A percentile compares a stretch with the other conserved stretches of the same genome.
phyloP scores from a whole-genome alignment of 208 protist species.

The Crithidia sp. region DNA sequence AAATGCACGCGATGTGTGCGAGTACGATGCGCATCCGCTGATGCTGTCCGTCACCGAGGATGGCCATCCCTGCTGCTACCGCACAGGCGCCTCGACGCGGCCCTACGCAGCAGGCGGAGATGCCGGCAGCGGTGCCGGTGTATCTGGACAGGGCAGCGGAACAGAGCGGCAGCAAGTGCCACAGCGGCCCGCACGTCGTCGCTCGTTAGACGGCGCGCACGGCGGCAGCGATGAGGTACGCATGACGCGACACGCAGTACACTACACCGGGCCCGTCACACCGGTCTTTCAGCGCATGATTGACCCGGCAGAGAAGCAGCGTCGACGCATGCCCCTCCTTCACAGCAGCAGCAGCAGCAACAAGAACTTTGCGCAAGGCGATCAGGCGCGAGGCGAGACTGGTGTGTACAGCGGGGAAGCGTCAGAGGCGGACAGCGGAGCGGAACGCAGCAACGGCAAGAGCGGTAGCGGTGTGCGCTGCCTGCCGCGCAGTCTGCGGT shows the following conservation, averaged over 20 bases:
- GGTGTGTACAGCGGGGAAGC: neutral
- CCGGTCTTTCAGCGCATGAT: constrained; percentile 29
- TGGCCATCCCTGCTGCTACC: constrained; percentile 29
- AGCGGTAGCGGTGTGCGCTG: neutral
- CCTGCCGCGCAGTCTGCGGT: constrained; percentile 33
- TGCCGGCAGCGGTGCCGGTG: too few relatives aligned
- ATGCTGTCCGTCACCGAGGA: constrained; percentile 32
- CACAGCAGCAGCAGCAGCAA: constrained; percentile 7
- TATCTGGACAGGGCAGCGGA: neutral
- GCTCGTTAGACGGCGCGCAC: neutral
- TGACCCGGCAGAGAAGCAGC: constrained; percentile 16
- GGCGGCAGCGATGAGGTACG: constrained; percentile 17
- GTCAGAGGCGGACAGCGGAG: neutral
- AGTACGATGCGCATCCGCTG: constrained; percentile 18
- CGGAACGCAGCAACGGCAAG: neutral
- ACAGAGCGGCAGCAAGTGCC: neutral
- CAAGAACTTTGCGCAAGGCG: neutral
- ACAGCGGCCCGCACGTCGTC: neutral
- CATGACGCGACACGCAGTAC: constrained; percentile 13
- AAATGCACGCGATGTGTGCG: constrained; percentile 5
- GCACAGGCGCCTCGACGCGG: constrained; percentile 14
- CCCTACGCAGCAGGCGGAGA: neutral
- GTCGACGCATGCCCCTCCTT: constrained; percentile 9
- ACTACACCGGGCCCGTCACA: constrained; percentile 30
- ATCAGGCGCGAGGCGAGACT: too few relatives aligned